Evolutionary conservation across 768 basidiomycete genomes (phyloP).

Genomic region (Lentinula lateritia): DNA sequence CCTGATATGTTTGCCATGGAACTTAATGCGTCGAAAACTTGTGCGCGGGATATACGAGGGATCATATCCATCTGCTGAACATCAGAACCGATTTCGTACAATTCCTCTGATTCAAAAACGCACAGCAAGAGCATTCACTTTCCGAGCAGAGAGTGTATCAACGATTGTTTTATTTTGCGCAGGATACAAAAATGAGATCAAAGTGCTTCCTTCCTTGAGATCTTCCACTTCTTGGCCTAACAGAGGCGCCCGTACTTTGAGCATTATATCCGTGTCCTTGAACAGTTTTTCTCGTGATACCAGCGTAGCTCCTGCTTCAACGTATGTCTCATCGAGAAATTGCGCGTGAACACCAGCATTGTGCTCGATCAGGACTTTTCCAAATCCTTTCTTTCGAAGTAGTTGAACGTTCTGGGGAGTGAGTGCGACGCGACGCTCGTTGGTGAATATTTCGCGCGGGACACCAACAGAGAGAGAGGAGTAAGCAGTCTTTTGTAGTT

Average conservation of each 20-base stretch:
- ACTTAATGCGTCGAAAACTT: slow-evolving; percentile 85
- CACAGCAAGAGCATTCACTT: slow-evolving; percentile 68
- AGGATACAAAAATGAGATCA: slow-evolving; percentile 83
- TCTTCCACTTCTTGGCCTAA: slow-evolving; percentile 52
- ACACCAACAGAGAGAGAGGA: slow-evolving; percentile 70
- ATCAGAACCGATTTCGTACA: neutral
- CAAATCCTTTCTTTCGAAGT: slow-evolving; percentile 80
- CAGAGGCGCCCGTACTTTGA: slow-evolving; percentile 81
- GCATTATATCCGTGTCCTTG: slow-evolving; percentile 64
- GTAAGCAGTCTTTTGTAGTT: slow-evolving; percentile 48
- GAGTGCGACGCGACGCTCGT: slow-evolving; percentile 75
- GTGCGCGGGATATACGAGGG: slow-evolving; percentile 85
- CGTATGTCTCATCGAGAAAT: slow-evolving; percentile 78
- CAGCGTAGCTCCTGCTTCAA: slow-evolving; percentile 71
- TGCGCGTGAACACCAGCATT: slow-evolving; percentile 68
- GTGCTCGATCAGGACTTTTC: slow-evolving; percentile 64
- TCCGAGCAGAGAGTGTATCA: slow-evolving; percentile 59
- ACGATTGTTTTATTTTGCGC: slow-evolving; percentile 74
- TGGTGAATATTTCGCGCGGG: slow-evolving; percentile 70
- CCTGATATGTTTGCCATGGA: slow-evolving; percentile 96
- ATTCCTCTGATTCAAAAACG: slow-evolving; percentile 13
- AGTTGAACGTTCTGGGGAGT: slow-evolving; percentile 75
- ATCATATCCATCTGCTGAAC: slow-evolving; percentile 73
- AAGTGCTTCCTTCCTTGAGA: slow-evolving; percentile 69
- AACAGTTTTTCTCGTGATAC: slow-evolving; percentile 72